Conservation (phyloP, 73 alveolate species). For the Tetrahymena borealis region DNA sequence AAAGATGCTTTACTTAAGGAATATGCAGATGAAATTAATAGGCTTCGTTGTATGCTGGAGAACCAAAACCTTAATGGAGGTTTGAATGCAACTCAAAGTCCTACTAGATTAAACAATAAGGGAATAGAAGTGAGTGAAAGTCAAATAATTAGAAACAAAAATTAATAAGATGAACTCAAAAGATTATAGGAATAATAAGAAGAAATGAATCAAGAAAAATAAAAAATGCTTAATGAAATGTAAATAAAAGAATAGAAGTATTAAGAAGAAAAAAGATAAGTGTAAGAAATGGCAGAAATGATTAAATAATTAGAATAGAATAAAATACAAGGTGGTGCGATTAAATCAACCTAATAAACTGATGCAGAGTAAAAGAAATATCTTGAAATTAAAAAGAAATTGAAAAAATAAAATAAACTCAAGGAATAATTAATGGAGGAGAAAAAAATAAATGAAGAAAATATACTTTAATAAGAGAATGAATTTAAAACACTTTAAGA, state of each 20-base stretch:
- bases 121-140: not conserved
- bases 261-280: not conserved
- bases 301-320: not conserved
- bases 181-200: not conserved
- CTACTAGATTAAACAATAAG: not conserved
- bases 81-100: slow-evolving; percentile 3
- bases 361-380: slow-evolving; percentile 67
- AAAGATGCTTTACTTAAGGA: slow-evolving; percentile 94
- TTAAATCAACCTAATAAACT: slow-evolving; percentile 50
- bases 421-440: slow-evolving; percentile 59
- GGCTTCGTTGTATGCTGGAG: slow-evolving; percentile 54
- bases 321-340: not conserved
- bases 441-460: slow-evolving; percentile 51
- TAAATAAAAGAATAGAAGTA: not conserved
- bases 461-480: slow-evolving; percentile 23
- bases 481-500: slow-evolving; percentile 37
- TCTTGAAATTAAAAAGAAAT: slow-evolving; percentile 41
- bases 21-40: slow-evolving; percentile 90
- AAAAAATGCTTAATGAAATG: slow-evolving; percentile 36
- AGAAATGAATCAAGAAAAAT: slow-evolving; percentile 41
- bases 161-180: not conserved
- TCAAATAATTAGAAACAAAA: not conserved
- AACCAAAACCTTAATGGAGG: slow-evolving; percentile 7
- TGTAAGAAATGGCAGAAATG: not conserved
- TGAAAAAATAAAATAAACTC: slow-evolving; percentile 55